Percentiles rank a stretch among this genome's conserved stretches.
phyloP scores from a whole-genome alignment of 2,329 filamentous ascomycete species.

The Aspergillus arachidicola region DNA sequence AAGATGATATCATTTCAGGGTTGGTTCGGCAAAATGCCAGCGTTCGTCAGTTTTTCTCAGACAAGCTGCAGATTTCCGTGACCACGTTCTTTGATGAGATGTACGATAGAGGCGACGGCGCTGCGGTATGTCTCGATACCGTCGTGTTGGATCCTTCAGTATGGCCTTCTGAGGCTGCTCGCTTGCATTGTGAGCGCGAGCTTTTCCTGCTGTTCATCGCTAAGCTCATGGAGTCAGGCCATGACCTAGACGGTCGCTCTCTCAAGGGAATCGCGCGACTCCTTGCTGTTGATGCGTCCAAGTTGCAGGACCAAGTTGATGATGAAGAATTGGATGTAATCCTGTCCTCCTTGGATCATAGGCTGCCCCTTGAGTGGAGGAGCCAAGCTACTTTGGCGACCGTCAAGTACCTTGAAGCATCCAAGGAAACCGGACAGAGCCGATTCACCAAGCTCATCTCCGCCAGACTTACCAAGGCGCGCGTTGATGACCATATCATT shows the following conservation, averaged over 20 bases:
- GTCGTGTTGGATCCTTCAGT: slow-evolving; percentile 49
- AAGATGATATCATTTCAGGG: slow-evolving; percentile 52
- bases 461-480: slow-evolving; percentile 69
- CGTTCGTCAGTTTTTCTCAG: slow-evolving; percentile 48
- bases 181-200: slow-evolving; percentile 49
- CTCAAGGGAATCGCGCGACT: slow-evolving; percentile 63
- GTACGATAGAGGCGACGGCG: slow-evolving; percentile 51
- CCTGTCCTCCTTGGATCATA: slow-evolving; percentile 82
- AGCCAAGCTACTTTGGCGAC: slow-evolving; percentile 80
- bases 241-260: slow-evolving; percentile 67
- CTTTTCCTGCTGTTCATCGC: slow-evolving; percentile 72
- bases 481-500: slow-evolving; percentile 84
- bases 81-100: slow-evolving; percentile 53
- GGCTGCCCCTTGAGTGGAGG: slow-evolving; percentile 71
- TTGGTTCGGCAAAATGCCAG: slow-evolving; percentile 47
- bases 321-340: slow-evolving; percentile 81
- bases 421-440: slow-evolving; percentile 69
- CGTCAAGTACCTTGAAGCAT: slow-evolving; percentile 80
- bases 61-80: slow-evolving; percentile 45
- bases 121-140: slow-evolving; percentile 50
- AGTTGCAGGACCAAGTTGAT: slow-evolving; percentile 56
- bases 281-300: slow-evolving; percentile 56
- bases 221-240: slow-evolving; percentile 85
- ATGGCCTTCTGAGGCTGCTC: slow-evolving; percentile 48
- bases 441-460: slow-evolving; percentile 76